Base-by-base conservation (phyloP, 805 yeast genomes). In the Saturnispora diversa region DNA sequence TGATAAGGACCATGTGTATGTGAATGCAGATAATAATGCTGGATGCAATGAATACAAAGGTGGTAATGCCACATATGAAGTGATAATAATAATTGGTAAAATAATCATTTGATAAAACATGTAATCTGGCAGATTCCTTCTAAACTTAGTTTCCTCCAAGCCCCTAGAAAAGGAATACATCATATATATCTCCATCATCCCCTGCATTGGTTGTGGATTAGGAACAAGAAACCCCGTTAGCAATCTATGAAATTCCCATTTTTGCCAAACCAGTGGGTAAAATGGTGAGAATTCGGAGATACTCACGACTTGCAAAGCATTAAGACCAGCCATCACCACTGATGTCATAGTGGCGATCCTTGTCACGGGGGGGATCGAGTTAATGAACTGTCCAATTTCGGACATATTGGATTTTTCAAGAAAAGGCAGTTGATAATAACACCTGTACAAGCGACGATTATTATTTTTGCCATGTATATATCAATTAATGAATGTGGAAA, bases 1-100 rank as follows among this genome's bases (percentile, higher is more conserved):
- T 15, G 69, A 65, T 31, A 81, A 60, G 21, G 80, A 71, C 84
- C 84, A 79, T 19, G 78, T 68, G 51, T 68, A 75, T 3, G 80
- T 73, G 34, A 77, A 63, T 35, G 80, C 74, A 13, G 75, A 68
- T 28, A 73, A 53, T 48, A 77, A 62, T 42, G 72, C 69, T 1
- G 62, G 56, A 20, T 46, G 59, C 37, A 51, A 56, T 29, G 53
- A 63, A 39, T 47, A 54, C 21, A 49, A 42, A 15, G 48, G 52
- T 19, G 68, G 62, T 37, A 50, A 44, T 2, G 60, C 45, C 17
- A 53, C 20, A 19, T 43, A 44, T 5, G 73, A 53, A 5, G 56
- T 39, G 3, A 63, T 17, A n/a, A 69, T 52, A 12, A 75, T 68
- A 24, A 69, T 51, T 5, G 77, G 72, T 10, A 77, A 67, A 3